Conservation (phyloP, 768 basidiomycete genomes). For the Coprinopsis marcescibilis region DNA sequence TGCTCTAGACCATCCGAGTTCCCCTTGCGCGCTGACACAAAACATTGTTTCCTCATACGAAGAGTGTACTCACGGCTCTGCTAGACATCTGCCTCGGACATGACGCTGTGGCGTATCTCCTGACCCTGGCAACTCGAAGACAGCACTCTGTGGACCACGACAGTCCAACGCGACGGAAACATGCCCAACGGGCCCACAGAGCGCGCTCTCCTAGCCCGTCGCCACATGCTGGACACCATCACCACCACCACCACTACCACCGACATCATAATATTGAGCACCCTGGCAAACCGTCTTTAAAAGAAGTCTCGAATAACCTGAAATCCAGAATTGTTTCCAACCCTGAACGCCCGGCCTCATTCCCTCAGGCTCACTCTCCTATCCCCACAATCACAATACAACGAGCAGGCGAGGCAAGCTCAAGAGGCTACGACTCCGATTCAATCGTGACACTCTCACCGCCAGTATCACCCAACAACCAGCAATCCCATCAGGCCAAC, state of each 20-base stretch:
- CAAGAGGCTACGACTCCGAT: background rate
- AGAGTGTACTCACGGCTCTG: constrained; percentile 31
- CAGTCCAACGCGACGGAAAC: background rate
- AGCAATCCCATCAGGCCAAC: too few species aligned
- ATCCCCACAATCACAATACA: background rate
- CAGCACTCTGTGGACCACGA: constrained; percentile 3
- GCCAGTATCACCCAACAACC: too few species aligned
- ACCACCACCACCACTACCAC: background rate
- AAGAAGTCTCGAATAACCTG: background rate
- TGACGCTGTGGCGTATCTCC: constrained; percentile 2
- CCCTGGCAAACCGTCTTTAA: background rate
- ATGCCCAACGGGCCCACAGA: background rate
- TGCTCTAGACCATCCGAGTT: background rate
- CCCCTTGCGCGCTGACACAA: background rate
- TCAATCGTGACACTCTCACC: too few species aligned
- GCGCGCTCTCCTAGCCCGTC: constrained; percentile 1
- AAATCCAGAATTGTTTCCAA: background rate
- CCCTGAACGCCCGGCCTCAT: background rate
- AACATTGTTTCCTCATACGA: constrained; percentile 2
- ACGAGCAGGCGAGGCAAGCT: background rate
- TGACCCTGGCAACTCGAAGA: constrained; percentile 4
- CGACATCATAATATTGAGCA: background rate
- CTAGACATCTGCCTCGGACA: constrained; percentile 16
- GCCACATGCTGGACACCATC: background rate
- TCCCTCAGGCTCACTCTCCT: background rate